A percentile compares a stretch with the other conserved stretches of the same genome.
Evolutionary conservation across 2,329 filamentous ascomycete genomes (phyloP).

Genomic region (Fusarium coffeatum): DNA sequence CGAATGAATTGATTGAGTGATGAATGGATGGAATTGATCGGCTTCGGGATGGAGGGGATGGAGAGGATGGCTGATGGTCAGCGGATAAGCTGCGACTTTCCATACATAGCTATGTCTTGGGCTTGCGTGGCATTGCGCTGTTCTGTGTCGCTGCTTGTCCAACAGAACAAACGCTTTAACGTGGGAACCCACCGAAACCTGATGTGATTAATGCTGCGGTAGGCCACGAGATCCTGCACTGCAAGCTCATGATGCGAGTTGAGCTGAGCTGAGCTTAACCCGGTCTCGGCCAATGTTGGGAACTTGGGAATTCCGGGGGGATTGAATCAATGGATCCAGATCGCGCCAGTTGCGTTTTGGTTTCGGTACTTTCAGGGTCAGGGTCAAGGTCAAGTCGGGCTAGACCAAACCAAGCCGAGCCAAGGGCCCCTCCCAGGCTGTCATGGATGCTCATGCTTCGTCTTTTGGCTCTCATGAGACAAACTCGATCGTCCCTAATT

Average conservation of each 20-base stretch:
- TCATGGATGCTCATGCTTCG: constrained; percentile 19
- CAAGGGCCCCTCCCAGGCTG: constrained; percentile 1
- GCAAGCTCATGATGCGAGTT: constrained; percentile 15
- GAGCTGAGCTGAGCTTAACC: constrained; percentile 29
- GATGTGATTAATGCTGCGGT: constrained; percentile 32
- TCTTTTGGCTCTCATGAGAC: constrained; percentile 39
- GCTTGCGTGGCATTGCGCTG: constrained; percentile 8
- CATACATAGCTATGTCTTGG: constrained; percentile 5
- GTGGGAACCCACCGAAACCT: constrained; percentile 14
- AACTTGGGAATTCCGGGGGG: constrained; percentile 20
- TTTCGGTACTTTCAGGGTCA: constrained; percentile 27
- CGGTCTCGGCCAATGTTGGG: constrained; percentile 21
- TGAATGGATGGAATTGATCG: constrained; percentile 31
- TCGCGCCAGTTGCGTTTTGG: constrained; percentile 19
- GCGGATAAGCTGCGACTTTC: constrained; percentile 23
- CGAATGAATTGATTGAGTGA: constrained; percentile 7
- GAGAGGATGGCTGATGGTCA: constrained; percentile 37
- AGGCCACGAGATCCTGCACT: constrained; percentile 28
- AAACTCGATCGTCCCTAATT: constrained; percentile 11
- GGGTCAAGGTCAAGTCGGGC: not conserved
- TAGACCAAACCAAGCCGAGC: constrained; percentile 2
- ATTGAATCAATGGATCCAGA: constrained; percentile 2
- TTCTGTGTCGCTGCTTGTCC: constrained; percentile 5
- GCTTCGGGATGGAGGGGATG: constrained; percentile 31
- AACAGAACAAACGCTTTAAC: constrained; percentile 7